Base-by-base conservation (phyloP, 2,329 filamentous ascomycete genomes). In the Fusarium austroafricanum region DNA sequence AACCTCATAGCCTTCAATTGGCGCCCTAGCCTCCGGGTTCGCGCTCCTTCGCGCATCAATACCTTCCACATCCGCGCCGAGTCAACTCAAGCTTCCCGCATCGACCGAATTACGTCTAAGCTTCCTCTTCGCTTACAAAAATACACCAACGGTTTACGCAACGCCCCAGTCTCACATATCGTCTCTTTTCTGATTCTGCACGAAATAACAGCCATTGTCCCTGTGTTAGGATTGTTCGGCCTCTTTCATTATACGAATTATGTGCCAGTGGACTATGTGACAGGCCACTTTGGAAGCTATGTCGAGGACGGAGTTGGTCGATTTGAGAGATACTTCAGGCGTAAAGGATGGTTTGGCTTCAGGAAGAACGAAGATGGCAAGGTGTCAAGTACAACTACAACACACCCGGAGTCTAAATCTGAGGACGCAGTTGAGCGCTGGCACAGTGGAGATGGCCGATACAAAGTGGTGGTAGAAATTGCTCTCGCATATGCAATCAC, bases 401-500 rank as follows among this genome's bases (percentile, higher is more conserved):
- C 42, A 43, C 50, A 52, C n/a, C 40, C 35, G 4, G 66, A 57
- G 37, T 61, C 68, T 26, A 69, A 61, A 37, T 68, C 68, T 3
- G 63, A 76, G 44, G 75, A 78, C 46, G 75, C 77, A 42, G 55
- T 80, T 52, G 67, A 78, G 57, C 71, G 75, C 58, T 82, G 79
- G 80, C 74, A 77, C 55, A 75, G 70, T 44, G 75, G 77, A 10
- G 81, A 85, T 55, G 71, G 72, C n/a, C 82, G 81, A 65, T 88
- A 89, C 73, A 84, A 82, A 65, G 80, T 89, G n/a, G 80, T 88
- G 7, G 80, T 89, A 1, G 88, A 90, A 78, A 87, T 98, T 67
- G 96, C 93, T 23, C 91, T 96, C 20, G 94, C 96, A 7, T 99
- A 96, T 82, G 92, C 93, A 1, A 86, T 97, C 66, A 96, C 93